phyloP scores from a whole-genome alignment of 768 basidiomycete genomes.

The Trametes elegans region DNA sequence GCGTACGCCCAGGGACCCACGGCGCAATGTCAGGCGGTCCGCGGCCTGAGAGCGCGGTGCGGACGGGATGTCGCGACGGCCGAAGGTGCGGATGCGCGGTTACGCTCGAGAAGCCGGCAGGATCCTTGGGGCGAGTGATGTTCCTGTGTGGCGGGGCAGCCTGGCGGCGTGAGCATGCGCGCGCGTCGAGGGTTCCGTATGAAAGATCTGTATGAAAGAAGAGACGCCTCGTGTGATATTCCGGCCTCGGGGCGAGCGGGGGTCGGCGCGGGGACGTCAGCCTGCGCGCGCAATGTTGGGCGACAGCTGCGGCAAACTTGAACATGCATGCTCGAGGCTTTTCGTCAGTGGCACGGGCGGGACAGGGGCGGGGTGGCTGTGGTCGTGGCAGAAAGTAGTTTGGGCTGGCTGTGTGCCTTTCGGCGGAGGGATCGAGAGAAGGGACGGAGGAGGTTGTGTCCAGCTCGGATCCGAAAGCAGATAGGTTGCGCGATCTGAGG shows the following conservation, averaged over 20 bases:
- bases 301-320: not conserved
- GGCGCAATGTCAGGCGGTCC: constrained; percentile 4
- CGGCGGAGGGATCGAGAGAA: not conserved
- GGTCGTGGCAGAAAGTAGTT: too few species aligned
- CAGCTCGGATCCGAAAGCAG: constrained; percentile 19
- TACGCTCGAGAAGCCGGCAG: not conserved
- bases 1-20: not conserved
- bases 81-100: not conserved
- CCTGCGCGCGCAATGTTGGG: not conserved
- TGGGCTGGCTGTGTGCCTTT: too few species aligned
- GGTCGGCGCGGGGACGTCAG: not conserved
- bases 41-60: constrained; percentile 4
- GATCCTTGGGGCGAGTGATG: constrained; percentile 3
- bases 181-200: constrained; percentile 9
- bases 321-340: too few species aligned
- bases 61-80: not conserved
- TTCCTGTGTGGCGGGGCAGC: too few species aligned
- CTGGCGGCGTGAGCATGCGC: constrained; percentile 1
- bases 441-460: not conserved
- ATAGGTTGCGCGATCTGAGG: constrained; percentile 22
- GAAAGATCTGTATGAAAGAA: constrained; percentile 20
- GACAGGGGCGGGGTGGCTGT: not conserved
- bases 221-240: constrained; percentile 12
- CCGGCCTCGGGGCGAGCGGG: not conserved
- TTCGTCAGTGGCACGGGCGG: not conserved